A percentile compares a stretch with the other conserved stretches of the same genome.
Conservation (phyloP, 1,284 basidiomycete species). For the Marasmius tenuissimus region DNA sequence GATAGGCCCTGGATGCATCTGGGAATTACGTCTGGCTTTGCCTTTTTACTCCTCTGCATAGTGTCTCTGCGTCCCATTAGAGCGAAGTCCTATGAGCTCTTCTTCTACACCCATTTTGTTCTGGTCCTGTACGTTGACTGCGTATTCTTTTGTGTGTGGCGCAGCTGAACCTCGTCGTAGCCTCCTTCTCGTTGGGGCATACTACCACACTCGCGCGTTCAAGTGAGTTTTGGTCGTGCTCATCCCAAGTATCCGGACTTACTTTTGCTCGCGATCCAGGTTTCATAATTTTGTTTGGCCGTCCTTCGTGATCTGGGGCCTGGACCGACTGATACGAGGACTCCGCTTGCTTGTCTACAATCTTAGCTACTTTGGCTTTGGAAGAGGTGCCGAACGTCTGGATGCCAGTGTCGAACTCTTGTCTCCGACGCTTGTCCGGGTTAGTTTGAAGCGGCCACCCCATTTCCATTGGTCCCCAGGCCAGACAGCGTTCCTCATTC, state of each 20-base stretch:
- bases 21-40: conserved; percentile 37
- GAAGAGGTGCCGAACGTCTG: conserved; percentile 24
- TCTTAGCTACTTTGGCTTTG: conserved; percentile 32
- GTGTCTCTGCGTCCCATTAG: conserved; percentile 46
- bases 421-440: conserved; percentile 48
- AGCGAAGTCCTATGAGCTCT: conserved; percentile 43
- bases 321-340: conserved; percentile 58
- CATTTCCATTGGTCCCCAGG: conserved; percentile 56
- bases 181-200: conserved; percentile 38
- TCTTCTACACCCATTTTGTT: conserved; percentile 42
- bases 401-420: conserved; percentile 45
- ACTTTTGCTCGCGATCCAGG: neutral
- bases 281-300: conserved; percentile 47
- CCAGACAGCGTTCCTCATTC: conserved; percentile 54
- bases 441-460: conserved; percentile 43
- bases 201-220: conserved; percentile 37
- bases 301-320: conserved; percentile 61
- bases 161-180: conserved; percentile 24
- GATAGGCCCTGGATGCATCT: conserved; percentile 34
- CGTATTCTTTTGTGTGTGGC: neutral
- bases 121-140: conserved; percentile 36
- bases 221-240: conserved; percentile 5
- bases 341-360: conserved; percentile 50
- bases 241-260: neutral
- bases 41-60: conserved; percentile 38